phyloP scores from a whole-genome alignment of 805 yeast genomes.

The Suhomyces vadensis region DNA sequence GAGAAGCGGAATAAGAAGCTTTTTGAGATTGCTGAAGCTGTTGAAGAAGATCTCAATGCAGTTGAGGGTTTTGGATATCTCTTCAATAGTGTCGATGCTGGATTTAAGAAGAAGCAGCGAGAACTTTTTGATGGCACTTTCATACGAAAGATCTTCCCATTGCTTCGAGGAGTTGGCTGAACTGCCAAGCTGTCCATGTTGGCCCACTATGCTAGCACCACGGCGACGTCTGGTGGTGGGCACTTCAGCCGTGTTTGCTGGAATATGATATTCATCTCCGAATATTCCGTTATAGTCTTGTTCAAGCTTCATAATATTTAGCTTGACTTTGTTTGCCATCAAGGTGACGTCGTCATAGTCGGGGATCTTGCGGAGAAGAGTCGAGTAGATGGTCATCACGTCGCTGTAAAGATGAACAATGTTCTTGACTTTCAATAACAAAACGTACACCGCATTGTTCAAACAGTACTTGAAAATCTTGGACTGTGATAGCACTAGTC shows the following conservation, averaged over 20 bases:
- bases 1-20: conserved; percentile 34
- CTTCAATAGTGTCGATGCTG: conserved; percentile 15
- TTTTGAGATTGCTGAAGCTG: conserved; percentile 38
- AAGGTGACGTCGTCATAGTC: conserved; percentile 42
- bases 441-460: conserved; percentile 29
- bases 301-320: conserved; percentile 28
- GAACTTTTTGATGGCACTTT: conserved; percentile 13
- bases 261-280: conserved; percentile 15
- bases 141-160: conserved; percentile 21
- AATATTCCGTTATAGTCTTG: conserved; percentile 31
- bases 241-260: not conserved
- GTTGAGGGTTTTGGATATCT: conserved; percentile 26
- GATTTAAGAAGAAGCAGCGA: conserved; percentile 13
- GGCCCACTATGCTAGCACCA: not conserved
- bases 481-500: conserved; percentile 28
- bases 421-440: conserved; percentile 29
- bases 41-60: conserved; percentile 42
- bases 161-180: conserved; percentile 1
- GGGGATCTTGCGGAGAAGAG: conserved; percentile 39
- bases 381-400: conserved; percentile 40
- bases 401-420: conserved; percentile 40
- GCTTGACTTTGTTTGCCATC: conserved; percentile 27
- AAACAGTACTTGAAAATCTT: conserved; percentile 35
- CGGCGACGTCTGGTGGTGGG: conserved; percentile 1
- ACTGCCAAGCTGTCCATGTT: not conserved